Conservation (phyloP, 352 stramenopile species). For the Pythium myriotylum region DNA sequence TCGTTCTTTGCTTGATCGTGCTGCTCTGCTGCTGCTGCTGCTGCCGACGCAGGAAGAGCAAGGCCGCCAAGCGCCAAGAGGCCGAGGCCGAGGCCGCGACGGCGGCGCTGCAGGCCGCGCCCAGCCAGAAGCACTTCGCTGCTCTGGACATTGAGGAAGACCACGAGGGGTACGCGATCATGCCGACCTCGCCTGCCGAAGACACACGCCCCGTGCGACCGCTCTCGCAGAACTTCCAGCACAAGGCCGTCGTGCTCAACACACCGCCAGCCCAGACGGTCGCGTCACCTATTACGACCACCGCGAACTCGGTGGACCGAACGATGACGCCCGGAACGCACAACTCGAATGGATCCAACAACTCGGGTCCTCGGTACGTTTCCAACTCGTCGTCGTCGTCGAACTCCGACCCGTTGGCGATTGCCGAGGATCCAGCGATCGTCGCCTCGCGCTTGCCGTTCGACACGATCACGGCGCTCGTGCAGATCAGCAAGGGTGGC, state of each 20-base stretch:
- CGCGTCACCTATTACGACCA: neutral
- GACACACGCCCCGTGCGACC: neutral
- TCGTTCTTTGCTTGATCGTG: conserved; percentile 6
- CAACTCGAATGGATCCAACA: conserved; percentile 11
- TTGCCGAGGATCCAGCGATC: conserved; percentile 8
- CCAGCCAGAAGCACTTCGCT: conserved; percentile 1
- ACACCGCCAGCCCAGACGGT: neutral
- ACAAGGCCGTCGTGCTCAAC: conserved; percentile 4
- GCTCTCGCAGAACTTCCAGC: neutral
- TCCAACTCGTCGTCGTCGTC: neutral
- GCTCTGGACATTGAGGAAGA: neutral
- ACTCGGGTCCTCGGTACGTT: too few species aligned
- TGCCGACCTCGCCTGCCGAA: conserved; percentile 10
- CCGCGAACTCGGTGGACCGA: neutral
- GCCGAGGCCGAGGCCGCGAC: neutral
- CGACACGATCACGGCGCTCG: conserved; percentile 10
- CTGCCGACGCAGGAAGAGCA: conserved; percentile 4
- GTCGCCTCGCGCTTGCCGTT: conserved; percentile 11
- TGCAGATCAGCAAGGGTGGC: conserved; percentile 3
- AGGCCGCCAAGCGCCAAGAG: neutral
- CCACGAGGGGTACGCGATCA: conserved; percentile 7
- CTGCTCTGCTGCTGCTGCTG: conserved; percentile 16
- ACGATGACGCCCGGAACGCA: neutral
- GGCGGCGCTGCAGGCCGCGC: neutral
- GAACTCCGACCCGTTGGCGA: neutral